Conservation (phyloP, 306 rosid species). For the Citrullus mucosospermus region DNA sequence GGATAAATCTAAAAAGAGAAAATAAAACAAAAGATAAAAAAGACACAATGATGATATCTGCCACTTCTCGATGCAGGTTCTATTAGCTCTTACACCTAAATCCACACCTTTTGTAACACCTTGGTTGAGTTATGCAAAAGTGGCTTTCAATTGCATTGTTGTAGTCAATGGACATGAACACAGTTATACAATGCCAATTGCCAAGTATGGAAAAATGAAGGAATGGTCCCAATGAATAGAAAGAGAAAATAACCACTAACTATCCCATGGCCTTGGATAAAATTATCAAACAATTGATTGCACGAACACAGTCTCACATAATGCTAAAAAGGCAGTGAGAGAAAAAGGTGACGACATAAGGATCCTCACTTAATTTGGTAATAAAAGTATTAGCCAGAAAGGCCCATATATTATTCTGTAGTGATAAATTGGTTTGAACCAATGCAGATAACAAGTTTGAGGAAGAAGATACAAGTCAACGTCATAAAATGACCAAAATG, state of each 20-base stretch:
- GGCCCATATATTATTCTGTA: not conserved
- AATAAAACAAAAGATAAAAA: not conserved
- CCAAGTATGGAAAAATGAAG: not conserved
- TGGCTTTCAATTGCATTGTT: not conserved
- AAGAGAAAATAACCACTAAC: not conserved
- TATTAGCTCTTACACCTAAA: not conserved
- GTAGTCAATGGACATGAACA: not conserved
- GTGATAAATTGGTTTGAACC: not conserved
- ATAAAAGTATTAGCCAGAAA: not conserved
- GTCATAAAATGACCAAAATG: not conserved
- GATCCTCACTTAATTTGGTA: not conserved
- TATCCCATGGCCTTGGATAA: not conserved
- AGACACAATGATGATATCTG: not conserved
- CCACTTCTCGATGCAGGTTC: not conserved
- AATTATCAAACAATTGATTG: not conserved
- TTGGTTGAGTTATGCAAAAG: not conserved
- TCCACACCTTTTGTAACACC: not conserved
- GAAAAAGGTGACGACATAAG: not conserved
- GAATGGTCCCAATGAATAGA: not conserved
- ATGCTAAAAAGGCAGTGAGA: not conserved
- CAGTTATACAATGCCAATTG: not conserved
- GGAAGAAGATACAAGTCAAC: not conserved
- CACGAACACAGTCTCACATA: not conserved
- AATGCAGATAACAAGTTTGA: not conserved
- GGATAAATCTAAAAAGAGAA: not conserved